Evolutionary conservation across 73 alveolate genomes (phyloP), one percentile per base, ranked within the genome.

Genomic region (Vitrella brassicaformis): DNA sequence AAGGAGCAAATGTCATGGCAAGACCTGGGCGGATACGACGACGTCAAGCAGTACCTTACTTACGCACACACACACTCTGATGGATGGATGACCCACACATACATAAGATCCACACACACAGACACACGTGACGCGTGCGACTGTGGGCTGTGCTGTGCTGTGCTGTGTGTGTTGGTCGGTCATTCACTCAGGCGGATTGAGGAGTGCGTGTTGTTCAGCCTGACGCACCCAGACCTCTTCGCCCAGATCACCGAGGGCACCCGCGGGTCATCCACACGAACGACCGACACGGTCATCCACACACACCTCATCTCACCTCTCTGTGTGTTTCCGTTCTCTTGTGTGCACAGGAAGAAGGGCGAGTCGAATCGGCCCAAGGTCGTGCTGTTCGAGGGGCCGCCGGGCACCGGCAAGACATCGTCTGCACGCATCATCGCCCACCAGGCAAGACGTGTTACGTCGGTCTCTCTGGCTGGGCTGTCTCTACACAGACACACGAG

Each of bases 321-420:
- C 22, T 39, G 4, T 39, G 56, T 39, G 4, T 39, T 4, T 39
- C 14, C 56, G 56, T 39, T 39, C 14, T 4, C 14, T 39, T 39
- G 56, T 39, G 56, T 39, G 25, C 47, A 39, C 18, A 30, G 84
- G 70, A 25, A 26, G 0, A 39, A 76, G n/a, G n/a, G 70, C 65
- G 14, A 71, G 64, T 9, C 65, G 25, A 31, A 66, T 27, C 72
- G 14, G 31, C 19, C 86, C 26, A 67, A 47, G 30, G 47, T 78
- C 27, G 74, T 78, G 0, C 72, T 78, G 7, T 78, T 78, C 30
- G 79, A 78, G 65, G 86, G 86, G 1, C 86, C 86, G 9, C 86
- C 86, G 0, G 86, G 56, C 56, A 39, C 56, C 25, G 86, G 86
- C 26, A 78, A 78, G 27, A 78, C 86, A 0, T 28, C 74, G 25